Conservation (phyloP, 371 early-diverging fungal species). For the Syncephalis plumigaleata region DNA sequence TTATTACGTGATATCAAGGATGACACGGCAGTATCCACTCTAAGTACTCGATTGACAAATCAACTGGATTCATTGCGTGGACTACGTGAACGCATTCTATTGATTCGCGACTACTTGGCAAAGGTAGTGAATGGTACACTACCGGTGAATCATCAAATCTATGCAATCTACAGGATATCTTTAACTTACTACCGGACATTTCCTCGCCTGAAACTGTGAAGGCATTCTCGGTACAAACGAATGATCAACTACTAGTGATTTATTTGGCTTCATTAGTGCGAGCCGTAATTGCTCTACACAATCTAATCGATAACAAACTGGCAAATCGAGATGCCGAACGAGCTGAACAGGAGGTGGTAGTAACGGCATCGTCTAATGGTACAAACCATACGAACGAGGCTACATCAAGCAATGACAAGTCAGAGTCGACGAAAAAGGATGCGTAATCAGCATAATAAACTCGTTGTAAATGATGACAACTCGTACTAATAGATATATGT, state of each 20-base stretch:
- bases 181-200: constrained; percentile 85
- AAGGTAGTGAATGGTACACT: constrained; percentile 73
- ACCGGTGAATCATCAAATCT: constrained; percentile 88
- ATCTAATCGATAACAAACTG: constrained; percentile 86
- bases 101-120: constrained; percentile 68
- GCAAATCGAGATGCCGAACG: constrained; percentile 33
- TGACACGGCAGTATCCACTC: constrained; percentile 71
- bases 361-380: too few relatives aligned
- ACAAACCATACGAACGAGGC: too few relatives aligned
- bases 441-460: too few relatives aligned
- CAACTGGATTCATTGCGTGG: constrained; percentile 84
- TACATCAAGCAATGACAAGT: too few relatives aligned
- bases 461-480: too few relatives aligned
- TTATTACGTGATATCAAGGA: constrained; percentile 97
- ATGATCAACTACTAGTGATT: constrained; percentile 84
- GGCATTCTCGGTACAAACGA: constrained; percentile 82
- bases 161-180: constrained; percentile 91
- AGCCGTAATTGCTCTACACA: constrained; percentile 88
- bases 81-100: constrained; percentile 61
- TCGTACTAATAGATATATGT: too few relatives aligned
- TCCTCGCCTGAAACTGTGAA: constrained; percentile 48
- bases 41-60: constrained; percentile 72
- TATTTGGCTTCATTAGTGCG: constrained; percentile 81
- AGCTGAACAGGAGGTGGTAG: background rate
- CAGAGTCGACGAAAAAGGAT: too few relatives aligned